Evolutionary conservation across 2,329 filamentous ascomycete genomes (phyloP).

Genomic region (Cadophora gregata): DNA sequence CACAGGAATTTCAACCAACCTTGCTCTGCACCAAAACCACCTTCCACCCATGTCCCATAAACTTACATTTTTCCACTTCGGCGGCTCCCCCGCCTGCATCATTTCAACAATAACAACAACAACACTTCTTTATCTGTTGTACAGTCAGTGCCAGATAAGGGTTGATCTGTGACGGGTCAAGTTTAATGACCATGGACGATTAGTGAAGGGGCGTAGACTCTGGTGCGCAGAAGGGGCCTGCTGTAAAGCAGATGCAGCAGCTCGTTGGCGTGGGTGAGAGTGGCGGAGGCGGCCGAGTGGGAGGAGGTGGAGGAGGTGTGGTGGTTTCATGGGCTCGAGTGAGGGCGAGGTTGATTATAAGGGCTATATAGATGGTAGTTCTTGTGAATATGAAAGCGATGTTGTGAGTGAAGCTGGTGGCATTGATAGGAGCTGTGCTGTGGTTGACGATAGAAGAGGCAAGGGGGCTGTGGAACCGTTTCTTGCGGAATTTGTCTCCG

Average conservation of each 20-base stretch:
- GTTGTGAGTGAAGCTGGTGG: neutral
- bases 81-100: neutral
- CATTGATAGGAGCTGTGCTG: neutral
- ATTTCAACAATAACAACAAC: conserved; percentile 5
- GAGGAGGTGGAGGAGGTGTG: neutral
- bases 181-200: neutral
- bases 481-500: no score
- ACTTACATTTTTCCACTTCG: conserved; percentile 8
- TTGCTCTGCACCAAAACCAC: neutral
- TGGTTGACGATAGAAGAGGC: neutral
- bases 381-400: neutral
- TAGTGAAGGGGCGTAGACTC: neutral
- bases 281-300: no score
- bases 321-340: neutral
- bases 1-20: conserved; percentile 2
- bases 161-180: neutral
- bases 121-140: neutral
- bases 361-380: no score
- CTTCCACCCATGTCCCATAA: neutral
- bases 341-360: neutral
- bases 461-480: neutral
- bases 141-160: neutral
- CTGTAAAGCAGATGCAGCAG: neutral
- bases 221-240: neutral
- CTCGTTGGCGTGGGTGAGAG: neutral